Base-by-base conservation (phyloP, 495 filamentous ascomycete genomes). In the Paragyromitra xinjiangensis region DNA sequence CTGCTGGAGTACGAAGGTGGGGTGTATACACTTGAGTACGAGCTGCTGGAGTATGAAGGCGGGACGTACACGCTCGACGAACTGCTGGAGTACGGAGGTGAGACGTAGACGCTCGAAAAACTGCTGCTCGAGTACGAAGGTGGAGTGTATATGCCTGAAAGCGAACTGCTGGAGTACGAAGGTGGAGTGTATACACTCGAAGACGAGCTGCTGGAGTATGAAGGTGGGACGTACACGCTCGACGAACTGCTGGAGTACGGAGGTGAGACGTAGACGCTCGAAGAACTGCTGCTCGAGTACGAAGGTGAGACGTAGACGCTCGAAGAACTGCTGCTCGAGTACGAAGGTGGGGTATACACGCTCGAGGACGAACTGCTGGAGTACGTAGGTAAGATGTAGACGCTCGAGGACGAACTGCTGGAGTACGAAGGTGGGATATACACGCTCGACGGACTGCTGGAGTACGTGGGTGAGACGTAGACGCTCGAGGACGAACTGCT, bases 91-190 rank as follows among this genome's bases (percentile, higher is more conserved):
- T 40, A 48, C 14, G 40, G 64, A 6, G 53, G 39, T n/a, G 62
- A 2, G 3, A 39, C 51, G 9, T 44, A 48, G 12, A 62, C 34
- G 37, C 19, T 34, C 66, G 63, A 7, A 19, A 16, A 5, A 26
- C 53, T 56, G 51, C 51, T 55, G 51, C 51, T 22, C 39, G 24
- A 39, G 64, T 69, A 29, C 12, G 55, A 14, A 59, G 55, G 11
- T 4, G 26, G 55, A 16, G 26, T 24, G 19, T 24, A 24, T 19
- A 19, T 24, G 19, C 24, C 19, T n/a, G 29, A n/a, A 59, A 59
- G 16, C 6, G 9, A 6, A 19, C 56, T 59, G 19, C 24, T 58
- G 22, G 29, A 34, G 29, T 34, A 34, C 29, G 29, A 34, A 34
- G 29, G 29, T 34, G 2, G 29, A 3, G 29, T 34, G 29, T 34